These are phyloP conservation scores for Vigna nakashimae DNA, from an alignment of 306 rosid species.

Conservation along the genomic window DNA sequence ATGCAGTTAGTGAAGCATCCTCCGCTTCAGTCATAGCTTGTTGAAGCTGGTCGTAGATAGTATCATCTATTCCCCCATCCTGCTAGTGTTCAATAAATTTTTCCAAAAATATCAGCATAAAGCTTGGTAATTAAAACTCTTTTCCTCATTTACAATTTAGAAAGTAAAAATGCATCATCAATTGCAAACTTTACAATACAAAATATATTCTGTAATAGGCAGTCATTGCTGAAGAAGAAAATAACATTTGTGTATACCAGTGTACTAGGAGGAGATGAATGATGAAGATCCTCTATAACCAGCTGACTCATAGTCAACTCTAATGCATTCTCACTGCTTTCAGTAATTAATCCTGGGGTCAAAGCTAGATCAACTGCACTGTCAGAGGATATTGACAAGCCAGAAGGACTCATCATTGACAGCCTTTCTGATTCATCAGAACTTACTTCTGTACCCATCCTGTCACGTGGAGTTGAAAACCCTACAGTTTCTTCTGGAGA, in stretches of 20 bases:
- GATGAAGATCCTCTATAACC: conserved; percentile 48
- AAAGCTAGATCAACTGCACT: conserved; percentile 50
- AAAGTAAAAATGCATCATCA: conserved; percentile 35
- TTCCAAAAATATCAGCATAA: conserved; percentile 25
- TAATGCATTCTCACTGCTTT: conserved; percentile 53
- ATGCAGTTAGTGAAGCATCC: conserved; percentile 71
- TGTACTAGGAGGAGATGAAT: conserved; percentile 69
- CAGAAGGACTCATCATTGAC: conserved; percentile 63
- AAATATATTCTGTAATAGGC: conserved; percentile 21
- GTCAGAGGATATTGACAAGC: conserved; percentile 59
- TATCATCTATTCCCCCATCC: conserved; percentile 72
- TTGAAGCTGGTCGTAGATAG: conserved; percentile 72
- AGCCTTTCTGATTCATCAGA: conserved; percentile 48
- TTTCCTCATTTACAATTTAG: not conserved
- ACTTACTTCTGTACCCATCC: conserved; percentile 43
- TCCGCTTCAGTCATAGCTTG: conserved; percentile 73
- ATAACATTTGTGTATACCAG: conserved; percentile 50
- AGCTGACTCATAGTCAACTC: conserved; percentile 39
- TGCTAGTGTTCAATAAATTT: conserved; percentile 53
- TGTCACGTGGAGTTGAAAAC: conserved; percentile 47
- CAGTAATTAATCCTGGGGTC: conserved; percentile 46
- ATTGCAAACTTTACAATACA: conserved; percentile 13
- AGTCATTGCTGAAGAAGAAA: conserved; percentile 21
- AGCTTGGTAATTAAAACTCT: not conserved
- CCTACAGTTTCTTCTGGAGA: conserved; percentile 52